Evolutionary conservation across 2,329 filamentous ascomycete genomes (phyloP).

Genomic region (Colletotrichum orchidophilum): DNA sequence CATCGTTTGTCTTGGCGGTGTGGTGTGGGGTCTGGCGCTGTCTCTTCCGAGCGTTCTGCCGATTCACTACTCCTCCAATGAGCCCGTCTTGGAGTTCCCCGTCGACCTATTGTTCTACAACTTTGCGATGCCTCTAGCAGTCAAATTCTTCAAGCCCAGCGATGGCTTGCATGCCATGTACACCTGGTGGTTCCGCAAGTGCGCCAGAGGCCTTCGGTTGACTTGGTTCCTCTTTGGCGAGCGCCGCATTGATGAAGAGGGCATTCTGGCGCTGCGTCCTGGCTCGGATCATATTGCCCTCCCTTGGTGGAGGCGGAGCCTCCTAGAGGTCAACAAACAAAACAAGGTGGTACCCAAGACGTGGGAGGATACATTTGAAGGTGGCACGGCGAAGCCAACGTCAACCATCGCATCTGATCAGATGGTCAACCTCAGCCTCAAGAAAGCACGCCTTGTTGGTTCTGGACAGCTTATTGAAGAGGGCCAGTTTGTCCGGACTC

Average conservation of each 20-base stretch:
- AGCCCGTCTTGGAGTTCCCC: constrained; percentile 93
- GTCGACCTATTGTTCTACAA: constrained; percentile 97
- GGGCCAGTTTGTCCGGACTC: constrained; percentile 89
- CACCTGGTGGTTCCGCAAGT: constrained; percentile 94
- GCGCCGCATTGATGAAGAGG: constrained; percentile 83
- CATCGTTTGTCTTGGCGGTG: constrained; percentile 90
- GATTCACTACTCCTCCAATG: constrained; percentile 91
- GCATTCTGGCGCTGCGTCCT: constrained; percentile 61
- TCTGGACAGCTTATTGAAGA: constrained; percentile 69
- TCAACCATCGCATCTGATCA: constrained; percentile 47
- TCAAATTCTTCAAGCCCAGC: constrained; percentile 85
- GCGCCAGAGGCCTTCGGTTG: constrained; percentile 80
- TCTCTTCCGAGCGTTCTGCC: constrained; percentile 79
- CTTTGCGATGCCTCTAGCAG: constrained; percentile 88
- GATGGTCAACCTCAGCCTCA: constrained; percentile 46
- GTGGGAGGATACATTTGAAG: constrained; percentile 66
- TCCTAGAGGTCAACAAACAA: constrained; percentile 56
- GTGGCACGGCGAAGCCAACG: constrained; percentile 55
- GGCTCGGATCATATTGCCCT: constrained; percentile 43
- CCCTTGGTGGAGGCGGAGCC: constrained; percentile 52
- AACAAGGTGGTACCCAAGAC: constrained; percentile 60
- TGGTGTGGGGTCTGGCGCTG: constrained; percentile 88
- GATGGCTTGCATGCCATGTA: constrained; percentile 88
- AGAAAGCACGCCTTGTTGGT: constrained; percentile 57
- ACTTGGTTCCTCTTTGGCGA: constrained; percentile 95